Base-by-base conservation (phyloP, 2,329 filamentous ascomycete species). In the Stagonosporopsis rhizophila region DNA sequence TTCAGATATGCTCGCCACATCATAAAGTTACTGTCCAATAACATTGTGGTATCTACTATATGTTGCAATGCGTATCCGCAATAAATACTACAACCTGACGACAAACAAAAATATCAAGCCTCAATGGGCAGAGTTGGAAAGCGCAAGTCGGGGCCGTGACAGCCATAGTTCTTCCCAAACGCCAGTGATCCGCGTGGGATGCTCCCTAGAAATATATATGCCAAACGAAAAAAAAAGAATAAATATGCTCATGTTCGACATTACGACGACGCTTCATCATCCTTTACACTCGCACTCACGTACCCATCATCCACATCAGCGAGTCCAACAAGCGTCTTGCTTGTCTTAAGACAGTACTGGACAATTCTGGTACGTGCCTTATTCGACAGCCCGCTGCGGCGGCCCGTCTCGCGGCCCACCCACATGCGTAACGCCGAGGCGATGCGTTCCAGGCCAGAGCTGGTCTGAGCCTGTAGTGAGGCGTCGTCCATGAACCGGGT, bases 391-490 rank as follows among this genome's bases (percentile, higher is more conserved):
- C 79, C 79, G 34, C 73, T 78, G 7, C 69, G 69, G 8, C 72
- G 70, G 6, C 77, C 79, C 4, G 75, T 75, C 19, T 76, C 76
- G 27, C 77, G 78, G 3, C 80, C 80, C 35, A 80, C 69, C 80
- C 80, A 82, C 44, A 79, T 69, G 4, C 80, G 72, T 37, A 82
- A 64, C 20, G 72, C 75, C 48, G 72, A 74, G 5, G 79, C 78
- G 22, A 81, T 64, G 28, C 78, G 71, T 56, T 81, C 80, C 4
- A 82, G 67, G 0, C 78, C 79, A 19, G 67, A 61, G 44, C 72
- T 73, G 0, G 74, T 73, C 19, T 74, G 67, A 6, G 62, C 52
- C 14, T 73, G 69, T 2, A 77, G 60, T 2, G 65, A 56, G 5
- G 68, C 48, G 22, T 79, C 70, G 4, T 69, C 59, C 44, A 74